Evolutionary conservation across 169 alveolate species (phyloP).

Genomic region (Plasmodium reichenowi): DNA sequence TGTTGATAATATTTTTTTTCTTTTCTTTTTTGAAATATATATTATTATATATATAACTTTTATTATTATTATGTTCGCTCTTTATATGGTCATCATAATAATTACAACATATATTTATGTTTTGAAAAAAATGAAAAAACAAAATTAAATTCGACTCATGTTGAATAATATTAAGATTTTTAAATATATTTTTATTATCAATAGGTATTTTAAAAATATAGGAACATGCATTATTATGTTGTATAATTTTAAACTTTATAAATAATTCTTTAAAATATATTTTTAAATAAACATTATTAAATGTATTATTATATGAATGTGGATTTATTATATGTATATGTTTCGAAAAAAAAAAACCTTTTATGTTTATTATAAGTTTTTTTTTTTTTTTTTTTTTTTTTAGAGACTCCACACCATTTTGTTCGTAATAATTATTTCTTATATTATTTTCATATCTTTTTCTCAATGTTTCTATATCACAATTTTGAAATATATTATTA

Average conservation of each 20-base stretch:
- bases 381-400: neutral
- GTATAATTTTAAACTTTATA: constrained; percentile 32
- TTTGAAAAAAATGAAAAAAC: constrained; percentile 16
- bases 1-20: neutral
- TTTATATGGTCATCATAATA: neutral
- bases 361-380: constrained; percentile 14
- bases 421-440: too few species aligned
- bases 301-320: neutral
- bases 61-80: too few species aligned
- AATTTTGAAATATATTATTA: neutral
- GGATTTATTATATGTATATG: neutral
- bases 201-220: constrained; percentile 27
- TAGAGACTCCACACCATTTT: neutral
- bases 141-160: constrained; percentile 27
- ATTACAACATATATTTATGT: constrained; percentile 13
- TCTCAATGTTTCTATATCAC: neutral
- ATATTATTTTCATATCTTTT: neutral
- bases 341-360: constrained; percentile 44
- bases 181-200: constrained; percentile 41
- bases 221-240: neutral
- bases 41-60: too few species aligned
- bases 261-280: constrained; percentile 24
- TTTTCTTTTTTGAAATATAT: neutral
- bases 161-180: constrained; percentile 26
- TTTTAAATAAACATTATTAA: constrained; percentile 15